Percentiles rank a stretch among this genome's conserved stretches.
These are phyloP conservation scores for Xerocomus brunneocitrinus DNA, from an alignment of 768 basidiomycete species.

Conservation along the genomic window DNA sequence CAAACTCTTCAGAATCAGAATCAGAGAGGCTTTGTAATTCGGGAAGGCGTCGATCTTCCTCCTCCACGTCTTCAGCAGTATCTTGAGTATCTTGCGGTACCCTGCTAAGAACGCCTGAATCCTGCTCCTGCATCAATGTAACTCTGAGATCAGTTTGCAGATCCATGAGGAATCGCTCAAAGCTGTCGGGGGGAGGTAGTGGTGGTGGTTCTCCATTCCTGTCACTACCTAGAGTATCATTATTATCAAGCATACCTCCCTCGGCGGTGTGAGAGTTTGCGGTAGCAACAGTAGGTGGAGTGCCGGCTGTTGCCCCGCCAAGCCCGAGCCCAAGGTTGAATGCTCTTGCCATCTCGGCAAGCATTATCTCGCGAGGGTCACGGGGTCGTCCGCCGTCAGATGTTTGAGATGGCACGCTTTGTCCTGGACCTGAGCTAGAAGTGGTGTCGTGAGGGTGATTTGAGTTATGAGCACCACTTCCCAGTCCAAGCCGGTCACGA, in stretches of 20 bases:
- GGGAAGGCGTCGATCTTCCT: conserved; percentile 16
- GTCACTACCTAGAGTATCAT: conserved; percentile 3
- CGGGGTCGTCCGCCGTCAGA: conserved; percentile 13
- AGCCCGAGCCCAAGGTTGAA: conserved; percentile 69
- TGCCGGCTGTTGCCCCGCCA: conserved; percentile 18
- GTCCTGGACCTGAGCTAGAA: conserved; percentile 5
- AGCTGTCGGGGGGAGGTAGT: conserved; percentile 57
- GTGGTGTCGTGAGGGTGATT: conserved; percentile 10
- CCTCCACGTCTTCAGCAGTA: conserved; percentile 12
- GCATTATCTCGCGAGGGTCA: conserved; percentile 65
- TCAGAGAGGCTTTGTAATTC: conserved; percentile 23
- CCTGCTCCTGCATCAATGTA: conserved; percentile 46
- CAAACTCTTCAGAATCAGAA: conserved; percentile 29
- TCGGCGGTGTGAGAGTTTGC: conserved; percentile 10
- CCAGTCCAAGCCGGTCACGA: conserved; percentile 61
- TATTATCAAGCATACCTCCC: conserved; percentile 4
- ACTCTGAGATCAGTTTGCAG: conserved; percentile 67
- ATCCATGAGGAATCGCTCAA: conserved; percentile 78
- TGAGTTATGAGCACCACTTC: conserved; percentile 22
- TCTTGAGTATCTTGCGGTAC: conserved; percentile 8
- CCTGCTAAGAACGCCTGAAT: conserved; percentile 4
- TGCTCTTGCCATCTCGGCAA: conserved; percentile 78
- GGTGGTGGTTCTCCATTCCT: conserved; percentile 15
- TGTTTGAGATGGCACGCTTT: conserved; percentile 6
- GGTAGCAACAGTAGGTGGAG: conserved; percentile 1